Percentiles rank a stretch among this genome's conserved stretches.
Evolutionary conservation across 352 stramenopile species (phyloP).

Genomic region (Peronospora destructor): DNA sequence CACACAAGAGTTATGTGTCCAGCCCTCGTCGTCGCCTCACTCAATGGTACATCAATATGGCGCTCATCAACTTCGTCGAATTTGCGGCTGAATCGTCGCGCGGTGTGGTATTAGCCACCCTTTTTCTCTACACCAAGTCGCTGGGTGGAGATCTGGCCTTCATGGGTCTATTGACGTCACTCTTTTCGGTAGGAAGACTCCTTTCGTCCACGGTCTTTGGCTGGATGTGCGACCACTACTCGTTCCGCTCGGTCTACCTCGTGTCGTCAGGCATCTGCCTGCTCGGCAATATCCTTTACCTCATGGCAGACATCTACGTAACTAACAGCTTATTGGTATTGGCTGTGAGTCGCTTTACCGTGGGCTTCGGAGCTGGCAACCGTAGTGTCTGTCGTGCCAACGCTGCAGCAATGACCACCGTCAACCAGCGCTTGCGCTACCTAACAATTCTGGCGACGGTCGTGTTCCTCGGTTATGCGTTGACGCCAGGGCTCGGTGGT

Average conservation of each 20-base stretch:
- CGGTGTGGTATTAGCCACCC: slow-evolving; percentile 67
- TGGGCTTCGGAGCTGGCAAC: slow-evolving; percentile 74
- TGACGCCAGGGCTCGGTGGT: slow-evolving; percentile 63
- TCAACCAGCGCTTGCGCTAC: slow-evolving; percentile 69
- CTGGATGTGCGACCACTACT: slow-evolving; percentile 81
- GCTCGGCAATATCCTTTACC: slow-evolving; percentile 68
- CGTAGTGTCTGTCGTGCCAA: slow-evolving; percentile 72
- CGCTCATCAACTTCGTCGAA: slow-evolving; percentile 81
- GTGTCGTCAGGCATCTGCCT: slow-evolving; percentile 71
- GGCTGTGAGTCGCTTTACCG: slow-evolving; percentile 57
- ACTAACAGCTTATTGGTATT: slow-evolving; percentile 46
- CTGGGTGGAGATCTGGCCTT: slow-evolving; percentile 66
- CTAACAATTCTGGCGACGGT: slow-evolving; percentile 67
- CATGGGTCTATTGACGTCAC: slow-evolving; percentile 75
- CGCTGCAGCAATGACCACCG: slow-evolving; percentile 57
- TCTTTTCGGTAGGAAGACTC: slow-evolving; percentile 73
- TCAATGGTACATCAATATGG: slow-evolving; percentile 75
- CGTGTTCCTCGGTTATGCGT: slow-evolving; percentile 67
- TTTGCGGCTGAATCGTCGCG: slow-evolving; percentile 73
- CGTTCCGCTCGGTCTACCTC: slow-evolving; percentile 75
- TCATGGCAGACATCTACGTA: slow-evolving; percentile 58
- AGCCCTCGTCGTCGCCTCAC: slow-evolving; percentile 40
- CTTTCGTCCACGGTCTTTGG: slow-evolving; percentile 78
- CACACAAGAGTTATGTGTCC: slow-evolving; percentile 30
- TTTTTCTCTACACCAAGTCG: slow-evolving; percentile 82